These are phyloP conservation scores for Thuja plicata DNA, from an alignment of 83 land plant genomes.

Conservation along the genomic window DNA sequence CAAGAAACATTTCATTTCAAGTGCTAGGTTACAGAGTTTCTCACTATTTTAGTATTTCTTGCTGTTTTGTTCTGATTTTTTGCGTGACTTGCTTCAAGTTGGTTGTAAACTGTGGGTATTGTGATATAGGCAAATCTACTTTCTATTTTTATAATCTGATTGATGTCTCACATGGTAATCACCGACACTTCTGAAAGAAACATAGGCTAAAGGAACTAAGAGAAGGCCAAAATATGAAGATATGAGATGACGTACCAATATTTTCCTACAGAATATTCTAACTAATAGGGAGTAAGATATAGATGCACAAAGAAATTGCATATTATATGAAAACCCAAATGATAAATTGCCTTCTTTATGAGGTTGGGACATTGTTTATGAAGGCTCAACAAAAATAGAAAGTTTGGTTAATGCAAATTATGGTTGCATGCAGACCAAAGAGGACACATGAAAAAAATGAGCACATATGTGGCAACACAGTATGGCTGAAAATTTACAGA, in stretches of 20 bases:
- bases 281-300: not conserved
- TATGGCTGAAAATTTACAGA: not conserved
- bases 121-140: not conserved
- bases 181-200: not conserved
- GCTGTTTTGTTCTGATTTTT: not conserved
- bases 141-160: not conserved
- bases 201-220: not conserved
- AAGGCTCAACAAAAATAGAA: not conserved
- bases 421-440: not conserved
- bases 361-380: too few species aligned
- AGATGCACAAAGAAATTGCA: not conserved
- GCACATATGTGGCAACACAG: not conserved
- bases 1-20: not conserved
- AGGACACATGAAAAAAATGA: not conserved
- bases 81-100: not conserved
- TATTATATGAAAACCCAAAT: not conserved
- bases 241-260: not conserved
- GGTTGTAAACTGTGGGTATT: not conserved
- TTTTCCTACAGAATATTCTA: not conserved
- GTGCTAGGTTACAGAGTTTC: not conserved
- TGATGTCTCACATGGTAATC: not conserved
- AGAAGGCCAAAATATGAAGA: not conserved
- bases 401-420: not conserved
- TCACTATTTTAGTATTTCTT: not conserved
- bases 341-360: not conserved